Percentiles rank a stretch among this genome's conserved stretches.
These are phyloP conservation scores for Fraxinus angustifolia DNA, from an alignment of 305 asterid species.

Conservation along the genomic window DNA sequence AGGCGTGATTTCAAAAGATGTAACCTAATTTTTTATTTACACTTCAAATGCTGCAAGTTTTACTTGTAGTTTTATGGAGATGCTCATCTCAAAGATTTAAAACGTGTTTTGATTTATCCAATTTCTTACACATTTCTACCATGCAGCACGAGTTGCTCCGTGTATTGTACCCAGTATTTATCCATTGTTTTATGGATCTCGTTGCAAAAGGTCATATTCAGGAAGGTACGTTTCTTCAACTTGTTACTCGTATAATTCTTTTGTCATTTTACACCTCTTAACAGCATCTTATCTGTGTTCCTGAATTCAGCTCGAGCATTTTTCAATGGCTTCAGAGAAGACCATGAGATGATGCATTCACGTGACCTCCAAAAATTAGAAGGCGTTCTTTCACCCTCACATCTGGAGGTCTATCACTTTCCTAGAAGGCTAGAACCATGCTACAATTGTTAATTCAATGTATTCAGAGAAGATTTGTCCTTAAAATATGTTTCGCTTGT, in stretches of 20 bases:
- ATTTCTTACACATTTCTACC: constrained; percentile 16
- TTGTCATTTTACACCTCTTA: constrained; percentile 14
- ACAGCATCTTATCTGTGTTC: constrained; percentile 10
- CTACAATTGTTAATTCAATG: constrained; percentile 16
- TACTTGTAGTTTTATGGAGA: background rate
- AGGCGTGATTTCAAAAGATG: background rate
- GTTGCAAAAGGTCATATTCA: constrained; percentile 81
- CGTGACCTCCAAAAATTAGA: constrained; percentile 86
- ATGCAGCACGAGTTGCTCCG: constrained; percentile 92
- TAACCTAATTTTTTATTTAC: background rate
- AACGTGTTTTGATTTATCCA: background rate
- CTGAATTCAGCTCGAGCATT: constrained; percentile 64
- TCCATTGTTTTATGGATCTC: constrained; percentile 94
- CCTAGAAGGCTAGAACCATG: constrained; percentile 17
- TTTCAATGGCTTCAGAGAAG: constrained; percentile 79
- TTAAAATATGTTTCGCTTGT: constrained; percentile 23
- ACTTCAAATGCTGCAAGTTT: background rate
- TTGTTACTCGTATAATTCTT: constrained; percentile 1
- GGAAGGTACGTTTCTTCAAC: constrained; percentile 53
- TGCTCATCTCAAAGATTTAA: background rate
- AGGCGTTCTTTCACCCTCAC: constrained; percentile 89
- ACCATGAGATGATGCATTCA: constrained; percentile 80
- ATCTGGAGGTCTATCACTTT: constrained; percentile 62
- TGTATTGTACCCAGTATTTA: constrained; percentile 80
- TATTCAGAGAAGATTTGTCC: constrained; percentile 18